phyloP scores from a whole-genome alignment of 352 stramenopile genomes.

The Phytopythium cucurbitacearum region DNA sequence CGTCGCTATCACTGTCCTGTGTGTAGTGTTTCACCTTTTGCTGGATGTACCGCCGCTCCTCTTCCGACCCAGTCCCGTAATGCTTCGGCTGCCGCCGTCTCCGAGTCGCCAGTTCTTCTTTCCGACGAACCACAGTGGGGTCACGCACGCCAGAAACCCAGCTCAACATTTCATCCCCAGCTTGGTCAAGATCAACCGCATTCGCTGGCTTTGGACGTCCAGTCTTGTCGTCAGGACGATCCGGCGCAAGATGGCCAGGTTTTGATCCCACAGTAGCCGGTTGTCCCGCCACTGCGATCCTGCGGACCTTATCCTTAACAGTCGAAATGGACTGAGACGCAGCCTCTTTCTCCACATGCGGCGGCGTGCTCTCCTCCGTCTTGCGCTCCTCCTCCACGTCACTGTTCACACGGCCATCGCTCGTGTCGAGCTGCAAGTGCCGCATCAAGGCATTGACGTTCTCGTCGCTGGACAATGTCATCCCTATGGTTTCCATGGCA shows the following conservation, averaged over 20 bases:
- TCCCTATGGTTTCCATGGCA: slow-evolving; percentile 1
- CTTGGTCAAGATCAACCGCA: slow-evolving; percentile 12
- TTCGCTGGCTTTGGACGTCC: background rate
- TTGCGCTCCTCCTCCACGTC: slow-evolving; percentile 33
- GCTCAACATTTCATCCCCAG: slow-evolving; percentile 40
- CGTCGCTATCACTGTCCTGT: slow-evolving; percentile 29
- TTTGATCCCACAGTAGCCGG: no score
- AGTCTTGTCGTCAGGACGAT: background rate
- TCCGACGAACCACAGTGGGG: slow-evolving; percentile 50
- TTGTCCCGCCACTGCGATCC: background rate
- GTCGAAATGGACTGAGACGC: background rate
- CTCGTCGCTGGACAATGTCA: slow-evolving; percentile 29
- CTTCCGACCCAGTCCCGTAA: slow-evolving; percentile 33
- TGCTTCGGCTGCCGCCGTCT: slow-evolving; percentile 28
- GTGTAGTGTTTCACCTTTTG: slow-evolving; percentile 35
- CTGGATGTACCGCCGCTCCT: slow-evolving; percentile 35
- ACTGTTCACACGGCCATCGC: slow-evolving; percentile 13
- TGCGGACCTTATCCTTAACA: background rate
- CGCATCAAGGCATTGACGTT: slow-evolving; percentile 46
- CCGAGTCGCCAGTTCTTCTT: slow-evolving; percentile 40
- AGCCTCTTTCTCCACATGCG: slow-evolving; percentile 20
- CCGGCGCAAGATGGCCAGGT: background rate
- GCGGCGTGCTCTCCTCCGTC: slow-evolving; percentile 48
- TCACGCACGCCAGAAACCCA: slow-evolving; percentile 56
- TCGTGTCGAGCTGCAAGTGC: slow-evolving; percentile 41